Base-by-base conservation (phyloP, 75 land plant genomes). In the Pinus tabuliformis region DNA sequence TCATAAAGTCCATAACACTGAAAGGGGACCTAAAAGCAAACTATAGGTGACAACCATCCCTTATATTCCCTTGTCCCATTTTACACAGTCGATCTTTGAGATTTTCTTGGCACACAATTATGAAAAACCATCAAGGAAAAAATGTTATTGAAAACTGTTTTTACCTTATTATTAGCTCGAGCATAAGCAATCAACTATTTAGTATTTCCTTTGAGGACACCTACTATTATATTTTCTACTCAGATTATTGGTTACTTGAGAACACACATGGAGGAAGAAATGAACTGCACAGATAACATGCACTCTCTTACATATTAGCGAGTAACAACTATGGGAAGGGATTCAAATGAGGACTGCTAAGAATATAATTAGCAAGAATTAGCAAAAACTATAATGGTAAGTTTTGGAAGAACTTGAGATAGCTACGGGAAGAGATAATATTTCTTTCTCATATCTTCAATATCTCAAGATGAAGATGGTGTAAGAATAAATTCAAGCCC, bases 121-220 rank as follows among this genome's bases (percentile, higher is more conserved):
- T 49, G 24, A 18, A 39, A 77, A n/a, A 2, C 3, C 21, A 24
- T 65, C n/a, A 22, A 26, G 52, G 16, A 21, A 58, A 56, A 8
- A 72, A 72, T 72, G 36, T 39, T 22, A 54, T 17, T 30, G 6
- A 71, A 22, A 14, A 22, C 7, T 18, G 3, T 36, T 66, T 12
- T 72, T 72, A 96, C 99, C 97, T 96, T 93, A 77, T 94, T 91
- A 77, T 96, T 96, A 21, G 97, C 77, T 42, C 86, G 77, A 45
- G 99, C 99, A 94, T 86, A 96, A 56, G 95, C 95, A 77, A 96
- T 96, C 73, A 96, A 82, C 73, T 93, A 90, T 88, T 96, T 96
- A 7, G 97, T 82, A 84, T 96, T 95, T 59, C 86, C 82, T 83
- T 96, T 97, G 16, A 97, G 97, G 72, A 96, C 97, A 81, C 99